Evolutionary conservation across 345 rosid species (phyloP), one percentile per base, ranked within the genome.

Genomic region (Sonneratia caseolaris): DNA sequence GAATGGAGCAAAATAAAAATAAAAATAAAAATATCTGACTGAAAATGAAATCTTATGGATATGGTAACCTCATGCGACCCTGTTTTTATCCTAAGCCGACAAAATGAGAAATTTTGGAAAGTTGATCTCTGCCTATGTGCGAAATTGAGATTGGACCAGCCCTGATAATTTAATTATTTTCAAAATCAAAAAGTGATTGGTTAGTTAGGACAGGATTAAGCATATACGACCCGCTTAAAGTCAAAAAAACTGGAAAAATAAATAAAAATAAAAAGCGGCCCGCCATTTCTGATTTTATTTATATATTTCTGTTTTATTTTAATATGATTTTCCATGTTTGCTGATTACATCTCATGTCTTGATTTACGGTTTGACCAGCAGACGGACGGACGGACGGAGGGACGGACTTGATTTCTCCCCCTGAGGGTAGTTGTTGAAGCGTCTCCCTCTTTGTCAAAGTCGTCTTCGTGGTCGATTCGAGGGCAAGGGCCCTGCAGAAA

Each of bases 241-340:
- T 47, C 51, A 9, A 47, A 47, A 12, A 13, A 47, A 42, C 3
- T 27, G 32, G 32, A 27, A 27, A 27, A 27, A 27, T 27, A 27
- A 27, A 27, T 27, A 27, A 0, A 27, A 27, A 2, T 53, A 4
- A 53, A 21, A 53, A 53, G 59, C 3, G 32, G 64, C 64, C 64
- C 64, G 64, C 64, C 64, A 57, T 57, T n/a, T 57, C 32, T 57
- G 32, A 57, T 57, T 57, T 56, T 56, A 56, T n/a, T 56, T 21
- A 21, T 2, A 2, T 15, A 21, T 4, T 56, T 56, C 11, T 6
- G 2, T 21, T 56, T 56, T 53, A 19, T 53, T 19, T n/a, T 6
- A 56, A 22, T 57, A 47, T 47, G 15, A 9, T 47, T 2, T 47
- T 40, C 5, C 43, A 4, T 40, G 5, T 40, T 8, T 8, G 43